phyloP scores from a whole-genome alignment of 495 filamentous ascomycete species.

The Cudoniella acicularis region DNA sequence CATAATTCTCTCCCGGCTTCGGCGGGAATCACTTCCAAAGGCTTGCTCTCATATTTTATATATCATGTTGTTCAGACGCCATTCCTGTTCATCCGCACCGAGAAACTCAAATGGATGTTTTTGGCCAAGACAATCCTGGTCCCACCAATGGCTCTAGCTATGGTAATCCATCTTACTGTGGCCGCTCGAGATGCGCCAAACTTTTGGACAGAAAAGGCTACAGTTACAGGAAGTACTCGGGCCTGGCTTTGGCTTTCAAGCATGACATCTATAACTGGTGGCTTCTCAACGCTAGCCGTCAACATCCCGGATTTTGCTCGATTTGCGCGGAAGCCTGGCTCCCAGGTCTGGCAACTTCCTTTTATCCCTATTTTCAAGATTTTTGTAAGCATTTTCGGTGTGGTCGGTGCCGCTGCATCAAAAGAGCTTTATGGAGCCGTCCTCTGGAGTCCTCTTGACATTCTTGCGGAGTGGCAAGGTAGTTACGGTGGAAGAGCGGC shows the following conservation, averaged over 20 bases:
- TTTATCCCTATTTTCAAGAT: conserved; percentile 59
- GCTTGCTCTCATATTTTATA: conserved; percentile 59
- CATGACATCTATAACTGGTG: conserved; percentile 43
- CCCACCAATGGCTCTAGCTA: conserved; percentile 48
- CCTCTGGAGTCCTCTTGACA: conserved; percentile 82
- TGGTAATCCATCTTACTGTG: conserved; percentile 49
- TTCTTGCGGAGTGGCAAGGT: conserved; percentile 66
- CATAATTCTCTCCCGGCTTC: conserved; percentile 50
- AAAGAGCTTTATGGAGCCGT: conserved; percentile 53
- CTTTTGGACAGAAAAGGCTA: conserved; percentile 41
- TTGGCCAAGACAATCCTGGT: conserved; percentile 53
- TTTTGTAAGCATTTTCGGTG: conserved; percentile 45
- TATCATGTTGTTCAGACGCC: conserved; percentile 56
- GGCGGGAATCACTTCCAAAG: conserved; percentile 61
- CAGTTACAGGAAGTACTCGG: conserved; percentile 36
- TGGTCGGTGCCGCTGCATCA: conserved; percentile 49
- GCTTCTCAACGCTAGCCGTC: conserved; percentile 41
- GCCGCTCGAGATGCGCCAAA: conserved; percentile 43
- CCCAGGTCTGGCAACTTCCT: conserved; percentile 54
- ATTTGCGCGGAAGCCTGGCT: conserved; percentile 47
- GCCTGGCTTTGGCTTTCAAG: conserved; percentile 39
- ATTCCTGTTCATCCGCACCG: conserved; percentile 52
- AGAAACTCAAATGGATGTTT: conserved; percentile 55
- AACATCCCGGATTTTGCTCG: conserved; percentile 62
- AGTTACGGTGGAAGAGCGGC: conserved; percentile 55